These are phyloP conservation scores for Begonia masoniana DNA, from an alignment of 306 rosid species.

Conservation along the genomic window DNA sequence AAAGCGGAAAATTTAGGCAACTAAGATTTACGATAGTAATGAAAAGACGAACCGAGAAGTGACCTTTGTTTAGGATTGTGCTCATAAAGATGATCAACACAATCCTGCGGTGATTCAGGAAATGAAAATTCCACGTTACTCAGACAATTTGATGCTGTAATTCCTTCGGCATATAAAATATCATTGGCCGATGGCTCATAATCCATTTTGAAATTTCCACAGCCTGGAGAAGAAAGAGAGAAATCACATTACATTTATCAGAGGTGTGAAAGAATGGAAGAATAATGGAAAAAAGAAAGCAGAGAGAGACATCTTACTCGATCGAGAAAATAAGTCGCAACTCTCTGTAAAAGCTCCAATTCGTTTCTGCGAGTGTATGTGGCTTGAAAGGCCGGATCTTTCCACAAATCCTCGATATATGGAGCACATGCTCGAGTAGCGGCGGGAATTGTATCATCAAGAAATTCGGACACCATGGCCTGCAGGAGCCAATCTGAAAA, in stretches of 20 bases:
- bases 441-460: slow-evolving; percentile 47
- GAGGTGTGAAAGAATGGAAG: too few species aligned
- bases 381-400: slow-evolving; percentile 62
- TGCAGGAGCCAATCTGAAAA: slow-evolving; percentile 61
- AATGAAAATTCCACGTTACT: slow-evolving; percentile 48
- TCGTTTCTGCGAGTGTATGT: slow-evolving; percentile 55
- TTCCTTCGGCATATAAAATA: slow-evolving; percentile 68
- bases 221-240: slow-evolving; percentile 28
- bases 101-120: slow-evolving; percentile 23
- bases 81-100: slow-evolving; percentile 17
- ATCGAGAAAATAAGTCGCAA: slow-evolving; percentile 50
- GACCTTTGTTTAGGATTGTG: slow-evolving; percentile 41
- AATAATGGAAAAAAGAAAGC: neutral
- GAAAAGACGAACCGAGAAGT: neutral
- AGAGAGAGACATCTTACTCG: slow-evolving; percentile 33
- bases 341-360: slow-evolving; percentile 52
- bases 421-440: slow-evolving; percentile 38
- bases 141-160: slow-evolving; percentile 44
- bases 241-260: too few species aligned
- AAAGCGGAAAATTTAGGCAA: neutral
- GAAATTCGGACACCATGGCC: slow-evolving; percentile 31
- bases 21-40: neutral
- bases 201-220: slow-evolving; percentile 47
- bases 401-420: slow-evolving; percentile 55
- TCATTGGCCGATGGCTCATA: slow-evolving; percentile 59